Evolutionary conservation across 805 yeast species (phyloP).

Genomic region (Schwanniomyces yamadae): DNA sequence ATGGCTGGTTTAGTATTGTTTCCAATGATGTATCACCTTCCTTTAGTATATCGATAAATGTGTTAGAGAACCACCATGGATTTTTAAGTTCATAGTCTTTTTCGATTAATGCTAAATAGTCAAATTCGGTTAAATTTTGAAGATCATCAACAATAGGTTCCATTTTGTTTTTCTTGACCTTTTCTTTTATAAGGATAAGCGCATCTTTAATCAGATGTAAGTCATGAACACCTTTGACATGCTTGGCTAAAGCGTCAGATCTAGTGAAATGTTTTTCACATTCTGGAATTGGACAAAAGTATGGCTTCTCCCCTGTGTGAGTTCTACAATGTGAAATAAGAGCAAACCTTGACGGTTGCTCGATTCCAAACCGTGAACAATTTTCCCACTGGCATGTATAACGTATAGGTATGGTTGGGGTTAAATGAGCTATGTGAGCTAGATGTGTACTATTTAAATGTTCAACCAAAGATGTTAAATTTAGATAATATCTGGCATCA

Average conservation of each 20-base stretch:
- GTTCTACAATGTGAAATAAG: conserved; percentile 61
- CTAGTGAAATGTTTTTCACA: conserved; percentile 60
- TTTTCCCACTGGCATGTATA: conserved; percentile 62
- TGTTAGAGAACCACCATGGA: conserved; percentile 44
- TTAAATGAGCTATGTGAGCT: conserved; percentile 17
- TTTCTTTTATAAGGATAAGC: conserved; percentile 25
- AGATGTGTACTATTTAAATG: conserved; percentile 34
- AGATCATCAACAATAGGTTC: conserved; percentile 22
- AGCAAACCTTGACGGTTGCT: conserved; percentile 56
- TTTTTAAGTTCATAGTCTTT: conserved; percentile 32
- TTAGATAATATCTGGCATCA: conserved; percentile 12
- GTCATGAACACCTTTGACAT: conserved; percentile 61
- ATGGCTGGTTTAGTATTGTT: conserved; percentile 23
- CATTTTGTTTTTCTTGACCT: conserved; percentile 29
- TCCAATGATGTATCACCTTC: conserved; percentile 16
- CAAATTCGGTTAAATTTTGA: conserved; percentile 27
- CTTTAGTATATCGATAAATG: conserved; percentile 25
- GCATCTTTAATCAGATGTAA: conserved; percentile 41
- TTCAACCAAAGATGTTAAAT: conserved; percentile 27
- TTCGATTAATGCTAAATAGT: conserved; percentile 28
- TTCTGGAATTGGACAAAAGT: conserved; percentile 63
- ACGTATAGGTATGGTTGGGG: conserved; percentile 26
- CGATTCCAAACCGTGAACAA: conserved; percentile 52
- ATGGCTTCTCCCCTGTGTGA: conserved; percentile 69
- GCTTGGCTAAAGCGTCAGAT: conserved; percentile 63